Evolutionary conservation across 495 filamentous ascomycete genomes (phyloP).

Genomic region (Aspergillus asperescens): DNA sequence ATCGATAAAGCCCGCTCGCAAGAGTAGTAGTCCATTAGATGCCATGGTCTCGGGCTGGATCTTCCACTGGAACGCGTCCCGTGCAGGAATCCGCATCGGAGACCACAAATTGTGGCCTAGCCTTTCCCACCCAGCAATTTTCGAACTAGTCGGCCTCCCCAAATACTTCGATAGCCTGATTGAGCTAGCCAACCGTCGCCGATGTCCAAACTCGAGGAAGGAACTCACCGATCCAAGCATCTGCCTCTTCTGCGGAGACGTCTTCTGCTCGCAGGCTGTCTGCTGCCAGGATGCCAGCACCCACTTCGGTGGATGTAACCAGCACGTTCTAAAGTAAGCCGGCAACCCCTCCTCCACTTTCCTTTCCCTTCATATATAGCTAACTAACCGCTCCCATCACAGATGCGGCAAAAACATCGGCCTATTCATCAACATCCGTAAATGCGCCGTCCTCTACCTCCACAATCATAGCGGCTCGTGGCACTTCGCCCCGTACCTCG

Average conservation of each 20-base stretch:
- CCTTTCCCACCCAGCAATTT: constrained; percentile 81
- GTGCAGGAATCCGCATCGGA: constrained; percentile 38
- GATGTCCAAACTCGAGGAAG: constrained; percentile 84
- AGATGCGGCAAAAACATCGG: constrained; percentile 88
- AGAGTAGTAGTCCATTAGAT: constrained; percentile 35
- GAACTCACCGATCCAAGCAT: constrained; percentile 84
- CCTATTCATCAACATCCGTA: constrained; percentile 91
- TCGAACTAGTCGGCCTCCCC: constrained; percentile 88
- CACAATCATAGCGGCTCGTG: constrained; percentile 79
- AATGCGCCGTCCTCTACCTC: constrained; percentile 83
- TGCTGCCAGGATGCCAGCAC: constrained; percentile 74
- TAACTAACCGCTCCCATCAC: constrained; percentile 12
- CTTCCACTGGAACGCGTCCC: constrained; percentile 52
- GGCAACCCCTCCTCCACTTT: constrained; percentile 49
- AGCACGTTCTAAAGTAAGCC: constrained; percentile 78
- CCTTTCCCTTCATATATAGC: background rate
- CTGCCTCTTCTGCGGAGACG: constrained; percentile 91
- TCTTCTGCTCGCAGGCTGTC: constrained; percentile 89
- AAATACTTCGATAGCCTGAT: constrained; percentile 89
- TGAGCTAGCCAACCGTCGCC: constrained; percentile 78
- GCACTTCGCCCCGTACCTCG: constrained; percentile 84
- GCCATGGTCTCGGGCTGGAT: constrained; percentile 76
- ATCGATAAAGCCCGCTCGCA: constrained; percentile 32
- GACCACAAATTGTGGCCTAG: constrained; percentile 42
- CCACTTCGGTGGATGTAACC: constrained; percentile 77